These are phyloP conservation scores for Gossypium raimondii DNA, from an alignment of 345 rosid species.

Conservation along the genomic window DNA sequence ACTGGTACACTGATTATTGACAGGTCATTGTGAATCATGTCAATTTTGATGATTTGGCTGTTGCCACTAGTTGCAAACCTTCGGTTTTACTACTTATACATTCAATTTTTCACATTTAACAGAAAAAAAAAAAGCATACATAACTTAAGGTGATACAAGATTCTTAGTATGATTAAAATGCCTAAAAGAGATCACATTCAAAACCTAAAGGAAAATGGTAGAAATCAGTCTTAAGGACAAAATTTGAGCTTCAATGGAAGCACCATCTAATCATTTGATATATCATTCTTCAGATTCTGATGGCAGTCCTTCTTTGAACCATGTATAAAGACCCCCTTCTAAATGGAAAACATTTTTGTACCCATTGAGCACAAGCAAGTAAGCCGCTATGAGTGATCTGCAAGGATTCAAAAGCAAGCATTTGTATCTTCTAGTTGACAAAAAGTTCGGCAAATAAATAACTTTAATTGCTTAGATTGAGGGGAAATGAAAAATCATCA, in stretches of 20 bases:
- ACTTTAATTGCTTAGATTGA: too few species aligned
- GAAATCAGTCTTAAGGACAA: conserved; percentile 15
- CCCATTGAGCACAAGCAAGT: conserved; percentile 81
- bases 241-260: conserved; percentile 28
- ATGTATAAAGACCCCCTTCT: conserved; percentile 82
- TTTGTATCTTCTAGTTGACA: not conserved
- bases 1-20: not conserved
- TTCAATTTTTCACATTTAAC: conserved; percentile 1
- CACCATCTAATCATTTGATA: conserved; percentile 10
- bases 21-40: not conserved
- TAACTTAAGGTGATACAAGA: not conserved
- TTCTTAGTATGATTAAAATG: not conserved
- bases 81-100: not conserved
- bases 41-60: not conserved
- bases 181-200: not conserved
- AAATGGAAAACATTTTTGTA: conserved; percentile 77
- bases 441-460: too few species aligned
- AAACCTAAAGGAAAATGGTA: not conserved
- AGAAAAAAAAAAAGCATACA: not conserved
- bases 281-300: conserved; percentile 46
- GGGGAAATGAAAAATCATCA: too few species aligned
- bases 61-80: not conserved
- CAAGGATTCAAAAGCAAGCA: conserved; percentile 22
- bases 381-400: conserved; percentile 98
- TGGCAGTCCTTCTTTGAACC: conserved; percentile 88